These are phyloP conservation scores for Albifimbria verrucaria DNA, from an alignment of 2,329 filamentous ascomycete genomes.

Conservation along the genomic window DNA sequence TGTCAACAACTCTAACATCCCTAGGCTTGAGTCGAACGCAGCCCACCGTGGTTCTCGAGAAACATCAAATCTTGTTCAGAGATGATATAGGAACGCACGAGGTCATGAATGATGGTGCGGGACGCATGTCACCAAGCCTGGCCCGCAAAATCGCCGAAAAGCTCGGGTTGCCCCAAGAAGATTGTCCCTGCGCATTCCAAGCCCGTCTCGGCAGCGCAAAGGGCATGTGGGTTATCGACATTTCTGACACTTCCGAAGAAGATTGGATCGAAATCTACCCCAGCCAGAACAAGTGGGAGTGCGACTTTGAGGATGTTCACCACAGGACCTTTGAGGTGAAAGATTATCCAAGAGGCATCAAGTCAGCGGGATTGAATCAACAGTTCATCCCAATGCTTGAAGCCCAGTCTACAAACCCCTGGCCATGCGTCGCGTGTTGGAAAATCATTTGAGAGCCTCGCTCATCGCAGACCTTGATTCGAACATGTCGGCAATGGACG, in stretches of 20 bases:
- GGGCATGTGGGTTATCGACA: slow-evolving; percentile 69
- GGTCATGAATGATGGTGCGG: slow-evolving; percentile 67
- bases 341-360: slow-evolving; percentile 27
- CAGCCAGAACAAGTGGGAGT: slow-evolving; percentile 68
- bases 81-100: slow-evolving; percentile 33
- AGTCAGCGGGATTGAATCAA: slow-evolving; percentile 56
- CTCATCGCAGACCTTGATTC: slow-evolving; percentile 50
- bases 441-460: slow-evolving; percentile 43
- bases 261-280: slow-evolving; percentile 65
- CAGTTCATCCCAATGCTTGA: slow-evolving; percentile 68
- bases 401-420: slow-evolving; percentile 48
- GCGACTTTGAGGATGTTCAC: slow-evolving; percentile 40
- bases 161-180: slow-evolving; percentile 40
- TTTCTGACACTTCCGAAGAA: slow-evolving; percentile 30
- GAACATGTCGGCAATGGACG: slow-evolving; percentile 47
- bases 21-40: slow-evolving; percentile 51
- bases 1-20: background rate
- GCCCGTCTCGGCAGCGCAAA: slow-evolving; percentile 71
- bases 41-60: slow-evolving; percentile 43
- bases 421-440: slow-evolving; percentile 46
- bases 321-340: slow-evolving; percentile 66
- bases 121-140: slow-evolving; percentile 59
- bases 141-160: slow-evolving; percentile 47
- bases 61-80: slow-evolving; percentile 40
- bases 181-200: slow-evolving; percentile 64